phyloP scores from a whole-genome alignment of 2,329 filamentous ascomycete genomes.

The Colletotrichum sp. region DNA sequence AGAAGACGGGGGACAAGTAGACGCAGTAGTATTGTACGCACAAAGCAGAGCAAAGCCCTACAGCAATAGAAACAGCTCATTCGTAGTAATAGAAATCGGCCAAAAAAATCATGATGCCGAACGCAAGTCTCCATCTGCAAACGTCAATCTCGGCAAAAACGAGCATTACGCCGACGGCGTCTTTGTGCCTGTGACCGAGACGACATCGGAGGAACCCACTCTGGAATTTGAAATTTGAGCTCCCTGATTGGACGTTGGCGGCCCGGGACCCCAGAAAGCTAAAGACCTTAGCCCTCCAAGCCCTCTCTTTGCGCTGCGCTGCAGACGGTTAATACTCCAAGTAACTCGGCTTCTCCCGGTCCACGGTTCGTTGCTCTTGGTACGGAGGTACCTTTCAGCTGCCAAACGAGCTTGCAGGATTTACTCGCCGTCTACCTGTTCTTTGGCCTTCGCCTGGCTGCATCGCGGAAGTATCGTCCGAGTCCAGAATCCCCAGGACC shows the following conservation, averaged over 20 bases:
- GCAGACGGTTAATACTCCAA: not conserved
- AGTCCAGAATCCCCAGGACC: not conserved
- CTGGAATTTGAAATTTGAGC: conserved; percentile 11
- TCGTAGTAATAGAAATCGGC: not conserved
- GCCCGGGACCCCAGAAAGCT: not conserved
- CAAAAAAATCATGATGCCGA: not conserved
- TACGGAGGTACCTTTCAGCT: conserved; percentile 20
- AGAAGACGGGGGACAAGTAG: not conserved
- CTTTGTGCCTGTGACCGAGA: conserved; percentile 1
- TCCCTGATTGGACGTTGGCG: not conserved
- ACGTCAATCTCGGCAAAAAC: not conserved
- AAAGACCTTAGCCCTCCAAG: not conserved
- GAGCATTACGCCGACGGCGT: not conserved
- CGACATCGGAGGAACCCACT: conserved; percentile 3
- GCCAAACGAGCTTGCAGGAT: not conserved
- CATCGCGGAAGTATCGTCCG: not conserved
- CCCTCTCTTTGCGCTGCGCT: not conserved
- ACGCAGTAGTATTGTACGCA: not conserved
- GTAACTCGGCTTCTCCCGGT: conserved; percentile 5
- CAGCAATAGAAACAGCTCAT: not conserved
- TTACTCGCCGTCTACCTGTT: not conserved
- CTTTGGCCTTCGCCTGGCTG: accelerated
- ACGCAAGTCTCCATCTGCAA: not conserved
- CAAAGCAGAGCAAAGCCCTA: not conserved
- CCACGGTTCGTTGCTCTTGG: not conserved